These are phyloP conservation scores for Vitis hybrid DNA, from an alignment of 177 flowering plant species.

Conservation along the genomic window DNA sequence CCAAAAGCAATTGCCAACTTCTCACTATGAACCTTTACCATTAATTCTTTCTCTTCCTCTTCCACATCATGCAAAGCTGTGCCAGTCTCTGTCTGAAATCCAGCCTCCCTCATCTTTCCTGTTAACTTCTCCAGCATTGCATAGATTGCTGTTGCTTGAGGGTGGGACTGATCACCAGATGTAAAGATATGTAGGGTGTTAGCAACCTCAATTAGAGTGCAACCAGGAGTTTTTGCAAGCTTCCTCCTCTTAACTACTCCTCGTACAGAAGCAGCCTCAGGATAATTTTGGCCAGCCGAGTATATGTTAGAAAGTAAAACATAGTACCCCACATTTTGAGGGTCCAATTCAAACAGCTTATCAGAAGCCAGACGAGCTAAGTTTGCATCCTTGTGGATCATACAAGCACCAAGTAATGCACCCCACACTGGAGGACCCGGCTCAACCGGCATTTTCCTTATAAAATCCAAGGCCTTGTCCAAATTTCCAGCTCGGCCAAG, in stretches of 20 bases:
- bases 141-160: constrained; percentile 57
- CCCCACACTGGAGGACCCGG: constrained; percentile 87
- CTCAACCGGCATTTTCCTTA: constrained; percentile 55
- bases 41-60: constrained; percentile 88
- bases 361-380: constrained; percentile 76
- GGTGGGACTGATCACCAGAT: constrained; percentile 68
- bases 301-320: constrained; percentile 82
- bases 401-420: constrained; percentile 82
- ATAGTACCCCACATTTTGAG: constrained; percentile 67
- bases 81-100: constrained; percentile 63
- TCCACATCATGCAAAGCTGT: constrained; percentile 85
- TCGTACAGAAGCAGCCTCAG: constrained; percentile 67
- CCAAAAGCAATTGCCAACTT: constrained; percentile 89
- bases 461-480: constrained; percentile 68
- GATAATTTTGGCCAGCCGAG: constrained; percentile 56
- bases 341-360: constrained; percentile 64
- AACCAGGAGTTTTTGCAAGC: constrained; percentile 76
- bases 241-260: constrained; percentile 50
- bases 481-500: constrained; percentile 81
- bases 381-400: constrained; percentile 59
- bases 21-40: constrained; percentile 88
- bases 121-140: constrained; percentile 58
- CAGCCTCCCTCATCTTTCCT: constrained; percentile 79
- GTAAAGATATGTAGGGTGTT: constrained; percentile 61
- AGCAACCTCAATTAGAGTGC: constrained; percentile 71